These are phyloP conservation scores for Fusarium beomiforme DNA, from an alignment of 2,329 filamentous ascomycete genomes.

Conservation along the genomic window DNA sequence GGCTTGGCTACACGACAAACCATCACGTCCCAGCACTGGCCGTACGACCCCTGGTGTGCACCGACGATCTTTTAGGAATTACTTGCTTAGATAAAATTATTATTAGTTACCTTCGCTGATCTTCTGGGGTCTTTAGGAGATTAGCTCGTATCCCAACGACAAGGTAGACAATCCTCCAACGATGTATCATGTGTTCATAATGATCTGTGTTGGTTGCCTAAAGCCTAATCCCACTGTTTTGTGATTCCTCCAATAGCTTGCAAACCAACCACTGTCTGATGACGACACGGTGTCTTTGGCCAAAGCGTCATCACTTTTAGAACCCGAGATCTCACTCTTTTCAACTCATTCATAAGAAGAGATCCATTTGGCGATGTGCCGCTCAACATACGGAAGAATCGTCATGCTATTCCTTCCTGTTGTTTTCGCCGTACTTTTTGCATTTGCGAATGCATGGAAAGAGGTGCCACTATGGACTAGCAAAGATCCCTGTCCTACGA, in stretches of 20 bases:
- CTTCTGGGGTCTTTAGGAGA: too few relatives aligned
- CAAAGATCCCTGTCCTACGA: not conserved
- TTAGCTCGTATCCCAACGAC: too few relatives aligned
- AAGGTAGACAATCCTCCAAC: too few relatives aligned
- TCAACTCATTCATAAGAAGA: not conserved
- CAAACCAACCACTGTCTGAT: not conserved
- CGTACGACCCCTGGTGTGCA: too few relatives aligned
- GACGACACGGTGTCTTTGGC: not conserved
- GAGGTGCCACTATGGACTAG: not conserved
- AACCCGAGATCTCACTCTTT: not conserved
- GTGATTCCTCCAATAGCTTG: not conserved
- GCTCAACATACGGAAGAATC: fast-evolving
- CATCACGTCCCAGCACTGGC: too few relatives aligned
- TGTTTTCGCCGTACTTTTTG: not conserved
- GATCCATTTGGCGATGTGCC: not conserved
- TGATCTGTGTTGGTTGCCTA: not conserved
- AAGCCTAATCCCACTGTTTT: not conserved
- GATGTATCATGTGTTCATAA: too few relatives aligned
- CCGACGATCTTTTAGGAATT: too few relatives aligned
- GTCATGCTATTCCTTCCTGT: not conserved
- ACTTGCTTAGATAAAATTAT: too few relatives aligned
- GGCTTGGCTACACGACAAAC: too few relatives aligned
- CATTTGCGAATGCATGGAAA: not conserved
- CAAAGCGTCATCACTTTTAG: not conserved
- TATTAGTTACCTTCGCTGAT: too few relatives aligned